Base-by-base conservation (phyloP, 805 yeast genomes). In the Starmerella riodocensis region DNA sequence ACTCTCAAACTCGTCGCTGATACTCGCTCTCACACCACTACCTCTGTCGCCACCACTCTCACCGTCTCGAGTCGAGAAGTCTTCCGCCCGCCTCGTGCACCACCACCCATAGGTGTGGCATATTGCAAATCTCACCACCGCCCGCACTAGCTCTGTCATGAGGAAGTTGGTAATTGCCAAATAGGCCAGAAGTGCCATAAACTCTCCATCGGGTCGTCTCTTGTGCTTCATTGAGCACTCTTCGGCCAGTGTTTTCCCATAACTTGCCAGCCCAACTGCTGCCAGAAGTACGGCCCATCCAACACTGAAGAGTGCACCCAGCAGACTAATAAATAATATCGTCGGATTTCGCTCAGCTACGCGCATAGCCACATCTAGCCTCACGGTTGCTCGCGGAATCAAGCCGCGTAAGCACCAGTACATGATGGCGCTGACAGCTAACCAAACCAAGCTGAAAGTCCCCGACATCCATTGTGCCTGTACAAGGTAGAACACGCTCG, bases 101-200 rank as follows among this genome's bases (percentile, higher is more conserved):
- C 96, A 86, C 7, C 88, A 72, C 8, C 95, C 95, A 56, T 72
- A 86, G 16, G 84, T 74, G 20, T 94, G 94, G 19, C 88, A 69
- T 34, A 83, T 75, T 1, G 85, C 73, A 18, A 78, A 80, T 54
- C 86, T 93, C 27, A 84, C 76, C 13, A 81, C 67, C 52, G 81
- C 84, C 60, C 76, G 75, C 42, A 82, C 65, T 16, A 85, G 91
- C 59, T 84, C 95, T 22, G 91, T 71, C 43, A 84, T 72, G 57
- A 74, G 79, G 56, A 72, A 85, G 16, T 93, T 94, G 4, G 88
- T 79, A 58, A 86, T 82, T 48, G 84, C 74, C 5, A 78, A 73
- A 58, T 71, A 78, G 21, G 84, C 74, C 45, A 83, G 59, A 12
- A 79, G 57, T 4, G 91, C 93, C 47, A 78, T 69, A 49, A 81